phyloP scores from a whole-genome alignment of 345 rosid genomes.

The Gynandropsis gynandra region DNA sequence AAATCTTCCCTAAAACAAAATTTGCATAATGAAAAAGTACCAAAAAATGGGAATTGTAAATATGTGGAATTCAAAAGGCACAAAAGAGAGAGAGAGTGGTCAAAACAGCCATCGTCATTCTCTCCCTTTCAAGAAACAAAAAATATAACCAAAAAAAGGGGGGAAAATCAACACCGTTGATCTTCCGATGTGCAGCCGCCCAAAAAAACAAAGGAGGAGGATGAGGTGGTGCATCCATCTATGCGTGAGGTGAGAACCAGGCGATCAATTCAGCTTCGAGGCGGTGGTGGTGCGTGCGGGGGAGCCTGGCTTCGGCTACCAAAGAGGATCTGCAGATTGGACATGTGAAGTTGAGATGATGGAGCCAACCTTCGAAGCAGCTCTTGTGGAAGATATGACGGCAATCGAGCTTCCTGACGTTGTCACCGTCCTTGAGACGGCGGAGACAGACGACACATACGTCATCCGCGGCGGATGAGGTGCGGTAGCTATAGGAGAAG shows the following conservation, averaged over 20 bases:
- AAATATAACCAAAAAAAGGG: too few species aligned
- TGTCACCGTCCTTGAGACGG: conserved; percentile 60
- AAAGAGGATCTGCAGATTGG: conserved; percentile 65
- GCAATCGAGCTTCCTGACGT: conserved; percentile 70
- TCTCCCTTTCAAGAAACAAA: too few species aligned
- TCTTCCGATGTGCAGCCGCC: too few species aligned
- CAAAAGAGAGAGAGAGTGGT: too few species aligned
- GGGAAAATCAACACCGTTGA: too few species aligned
- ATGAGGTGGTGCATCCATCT: too few species aligned
- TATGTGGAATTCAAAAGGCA: too few species aligned
- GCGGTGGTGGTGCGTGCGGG: conserved; percentile 37
- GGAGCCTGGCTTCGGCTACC: conserved; percentile 38
- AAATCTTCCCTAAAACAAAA: too few species aligned
- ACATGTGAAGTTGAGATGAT: conserved; percentile 57
- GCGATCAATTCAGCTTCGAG: conserved; percentile 43
- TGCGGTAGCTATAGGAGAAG: conserved; percentile 30
- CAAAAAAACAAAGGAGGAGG: too few species aligned
- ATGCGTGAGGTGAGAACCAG: conserved; percentile 37
- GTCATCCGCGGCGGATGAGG: conserved; percentile 8
- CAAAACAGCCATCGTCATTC: too few species aligned
- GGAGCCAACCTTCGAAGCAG: conserved; percentile 83
- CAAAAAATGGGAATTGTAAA: too few species aligned
- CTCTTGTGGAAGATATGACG: conserved; percentile 74
- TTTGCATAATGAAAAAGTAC: too few species aligned
- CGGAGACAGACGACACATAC: conserved; percentile 57